phyloP scores from a whole-genome alignment of 2,329 filamentous ascomycete genomes.

The Trichoderma sp. region DNA sequence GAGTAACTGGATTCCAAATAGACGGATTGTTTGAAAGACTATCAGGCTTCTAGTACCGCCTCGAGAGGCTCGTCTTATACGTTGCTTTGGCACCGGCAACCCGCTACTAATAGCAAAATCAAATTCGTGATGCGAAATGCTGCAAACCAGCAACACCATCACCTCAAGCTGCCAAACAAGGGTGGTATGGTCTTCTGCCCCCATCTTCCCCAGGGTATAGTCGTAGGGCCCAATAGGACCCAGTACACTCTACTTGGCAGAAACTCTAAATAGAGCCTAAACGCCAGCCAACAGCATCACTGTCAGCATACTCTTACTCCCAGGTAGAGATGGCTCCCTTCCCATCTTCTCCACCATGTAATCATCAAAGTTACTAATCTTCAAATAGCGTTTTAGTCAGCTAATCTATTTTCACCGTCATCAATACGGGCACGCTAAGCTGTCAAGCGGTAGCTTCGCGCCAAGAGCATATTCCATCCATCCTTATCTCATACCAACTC shows the following conservation, averaged over 20 bases:
- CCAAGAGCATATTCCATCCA: background rate
- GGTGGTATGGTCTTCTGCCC: background rate
- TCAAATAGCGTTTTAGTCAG: background rate
- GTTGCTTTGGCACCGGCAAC: background rate
- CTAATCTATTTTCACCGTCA: background rate
- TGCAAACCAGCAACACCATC: background rate
- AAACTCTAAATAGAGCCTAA: background rate
- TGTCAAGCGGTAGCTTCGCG: background rate
- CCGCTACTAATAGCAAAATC: background rate
- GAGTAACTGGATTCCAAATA: background rate
- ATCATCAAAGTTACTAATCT: background rate
- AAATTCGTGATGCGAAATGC: background rate
- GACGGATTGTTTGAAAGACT: too few relatives aligned
- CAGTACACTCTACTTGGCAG: background rate
- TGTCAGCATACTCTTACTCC: background rate
- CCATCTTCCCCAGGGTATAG: background rate
- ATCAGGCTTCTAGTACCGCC: too few relatives aligned
- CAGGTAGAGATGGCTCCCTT: background rate
- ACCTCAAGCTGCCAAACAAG: background rate
- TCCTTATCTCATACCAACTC: background rate
- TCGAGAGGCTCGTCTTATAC: background rate
- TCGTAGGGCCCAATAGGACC: background rate
- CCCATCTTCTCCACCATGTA: background rate
- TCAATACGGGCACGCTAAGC: background rate
- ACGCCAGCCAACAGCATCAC: background rate